phyloP scores from a whole-genome alignment of 2,329 filamentous ascomycete species.

The Huntiella moniliformis region DNA sequence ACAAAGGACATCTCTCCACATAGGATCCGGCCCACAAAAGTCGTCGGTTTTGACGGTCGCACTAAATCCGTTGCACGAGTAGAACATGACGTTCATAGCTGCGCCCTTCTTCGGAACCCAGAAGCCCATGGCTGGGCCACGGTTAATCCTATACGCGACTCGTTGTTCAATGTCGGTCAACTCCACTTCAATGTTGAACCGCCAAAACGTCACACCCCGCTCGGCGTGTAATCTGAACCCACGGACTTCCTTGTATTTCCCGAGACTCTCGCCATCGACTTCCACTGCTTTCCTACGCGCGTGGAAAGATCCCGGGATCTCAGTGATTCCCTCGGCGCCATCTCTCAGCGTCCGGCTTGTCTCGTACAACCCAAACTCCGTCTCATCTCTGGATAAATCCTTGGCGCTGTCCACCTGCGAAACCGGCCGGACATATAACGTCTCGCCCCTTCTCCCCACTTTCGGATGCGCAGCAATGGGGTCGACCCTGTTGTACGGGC shows the following conservation, averaged over 20 bases:
- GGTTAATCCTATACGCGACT: conserved; percentile 89
- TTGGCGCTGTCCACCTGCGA: conserved; percentile 61
- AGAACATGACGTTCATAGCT: conserved; percentile 97
- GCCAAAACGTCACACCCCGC: conserved; percentile 84
- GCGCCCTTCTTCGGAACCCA: conserved; percentile 78
- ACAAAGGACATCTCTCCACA: conserved; percentile 94
- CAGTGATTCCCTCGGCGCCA: conserved; percentile 24
- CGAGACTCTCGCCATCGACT: conserved; percentile 61
- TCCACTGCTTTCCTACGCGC: conserved; percentile 32
- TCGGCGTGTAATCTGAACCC: conserved; percentile 72
- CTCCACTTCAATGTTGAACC: conserved; percentile 89
- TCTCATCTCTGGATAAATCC: conserved; percentile 64
- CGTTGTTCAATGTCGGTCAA: conserved; percentile 59
- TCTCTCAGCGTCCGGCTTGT: conserved; percentile 37
- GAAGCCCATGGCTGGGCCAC: conserved; percentile 72
- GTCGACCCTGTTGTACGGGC: conserved; percentile 67
- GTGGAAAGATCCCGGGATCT: conserved; percentile 34
- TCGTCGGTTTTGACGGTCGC: conserved; percentile 55
- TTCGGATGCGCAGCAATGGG: conserved; percentile 78
- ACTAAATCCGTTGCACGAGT: conserved; percentile 95
- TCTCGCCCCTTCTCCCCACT: conserved; percentile 65
- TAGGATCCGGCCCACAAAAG: conserved; percentile 79
- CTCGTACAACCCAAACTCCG: conserved; percentile 70
- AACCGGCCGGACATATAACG: conserved; percentile 76
- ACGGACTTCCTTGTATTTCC: conserved; percentile 65